Evolutionary conservation across 768 basidiomycete genomes (phyloP), one percentile per base, ranked within the genome.

Genomic region (Grammothele lineata): DNA sequence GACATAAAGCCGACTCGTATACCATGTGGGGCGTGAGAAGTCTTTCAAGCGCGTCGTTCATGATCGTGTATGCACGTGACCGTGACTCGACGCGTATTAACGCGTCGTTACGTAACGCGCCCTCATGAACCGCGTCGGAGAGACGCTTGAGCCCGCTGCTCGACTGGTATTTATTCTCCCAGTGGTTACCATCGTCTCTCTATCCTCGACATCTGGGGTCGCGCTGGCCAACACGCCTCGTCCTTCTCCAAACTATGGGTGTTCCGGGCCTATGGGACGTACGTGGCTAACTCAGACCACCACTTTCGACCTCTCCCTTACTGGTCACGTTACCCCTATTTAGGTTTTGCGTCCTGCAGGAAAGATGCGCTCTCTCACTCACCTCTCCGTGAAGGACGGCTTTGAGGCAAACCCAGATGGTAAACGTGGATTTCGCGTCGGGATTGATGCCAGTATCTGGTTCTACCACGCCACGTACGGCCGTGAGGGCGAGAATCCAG

Each of bases 361-460:
- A 2, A 72, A 81, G 56, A 71, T 74, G 9, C 81, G 87, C 24
- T 92, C 92, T 9, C 67, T 93, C 30, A 87, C 87, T 0, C 78
- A 89, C 39, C 69, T 93, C 22, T 77, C 89, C 1, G 78, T 89
- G 23, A 70, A 72, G 25, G 82, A 92, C 43, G 89, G 91, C 0
- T 89, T 92, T 60, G 72, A 80, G 43, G 70, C 74, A 17, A 89
- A 89, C 57, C 72, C 73, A 1, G 69, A 75, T 27, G 76, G 77
- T 18, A 68, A 78, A 25, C 77, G 90, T 37, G 91, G 89, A 7
- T 85, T 84, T 53, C 79, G 88, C 18, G 70, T 95, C 24, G 92
- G 92, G 3, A 90, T 94, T 38, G 92, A 95, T 59, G 89, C 89
- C 15, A 84, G 71, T 65, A 65, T 90, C 45, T 88, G 85, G 86